Conservation (phyloP, 768 basidiomycete species). For the Boletus rex-veris region DNA sequence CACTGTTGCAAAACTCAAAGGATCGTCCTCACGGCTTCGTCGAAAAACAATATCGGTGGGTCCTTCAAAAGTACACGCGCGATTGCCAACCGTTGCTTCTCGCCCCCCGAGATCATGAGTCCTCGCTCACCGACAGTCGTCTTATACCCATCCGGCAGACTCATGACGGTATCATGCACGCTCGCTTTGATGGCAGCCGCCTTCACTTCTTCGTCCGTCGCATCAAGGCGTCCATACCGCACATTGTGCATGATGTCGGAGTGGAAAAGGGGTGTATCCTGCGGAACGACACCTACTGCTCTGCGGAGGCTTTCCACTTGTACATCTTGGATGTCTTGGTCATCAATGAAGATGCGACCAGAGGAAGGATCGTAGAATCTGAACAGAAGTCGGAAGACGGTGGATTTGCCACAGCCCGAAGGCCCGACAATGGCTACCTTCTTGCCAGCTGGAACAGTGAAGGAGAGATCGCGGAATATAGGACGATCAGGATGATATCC, state of each 20-base stretch:
- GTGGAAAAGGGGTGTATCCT: conserved; percentile 98
- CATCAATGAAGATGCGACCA: conserved; percentile 84
- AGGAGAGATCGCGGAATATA: conserved; percentile 85
- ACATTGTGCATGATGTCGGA: conserved; percentile 94
- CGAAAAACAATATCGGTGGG: conserved; percentile 95
- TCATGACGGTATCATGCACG: conserved; percentile 75
- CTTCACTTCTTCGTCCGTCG: conserved; percentile 85
- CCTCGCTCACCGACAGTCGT: conserved; percentile 97
- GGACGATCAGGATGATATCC: conserved; percentile 89
- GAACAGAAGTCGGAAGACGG: conserved; percentile 90
- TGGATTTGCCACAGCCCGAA: conserved; percentile 96
- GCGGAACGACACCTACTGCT: conserved; percentile 90
- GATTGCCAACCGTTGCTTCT: conserved; percentile 95
- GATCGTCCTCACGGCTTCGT: conserved; percentile 77
- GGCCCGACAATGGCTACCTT: conserved; percentile 98
- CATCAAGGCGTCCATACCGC: conserved; percentile 84
- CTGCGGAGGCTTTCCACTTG: conserved; percentile 69
- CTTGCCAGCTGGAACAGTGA: conserved; percentile 92
- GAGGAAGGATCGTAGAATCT: conserved; percentile 86
- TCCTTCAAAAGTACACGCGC: conserved; percentile 91
- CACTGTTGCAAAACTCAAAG: not conserved
- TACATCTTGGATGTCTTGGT: conserved; percentile 76
- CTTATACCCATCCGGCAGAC: conserved; percentile 79
- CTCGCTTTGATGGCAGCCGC: conserved; percentile 84
- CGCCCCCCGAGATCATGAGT: conserved; percentile 97